Evolutionary conservation across 1,284 basidiomycete species (phyloP), one percentile per base, ranked within the genome.

Genomic region (Trametes hirsuta): DNA sequence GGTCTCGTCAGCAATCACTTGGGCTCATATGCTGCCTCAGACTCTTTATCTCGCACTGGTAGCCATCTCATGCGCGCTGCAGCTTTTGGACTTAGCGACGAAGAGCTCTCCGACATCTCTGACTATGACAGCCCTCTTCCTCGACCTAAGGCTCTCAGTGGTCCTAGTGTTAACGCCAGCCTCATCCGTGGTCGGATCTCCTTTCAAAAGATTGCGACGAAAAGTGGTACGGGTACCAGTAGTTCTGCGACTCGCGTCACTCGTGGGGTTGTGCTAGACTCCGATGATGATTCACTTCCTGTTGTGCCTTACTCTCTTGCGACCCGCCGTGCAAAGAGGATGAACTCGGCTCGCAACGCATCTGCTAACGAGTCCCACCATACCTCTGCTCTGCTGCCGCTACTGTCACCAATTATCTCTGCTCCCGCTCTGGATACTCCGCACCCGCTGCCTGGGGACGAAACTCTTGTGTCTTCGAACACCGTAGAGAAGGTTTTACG

Each of bases 81-180:
- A 1, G 67, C 62, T 0, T 74, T 75, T 47, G 74, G 74, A 11
- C 58, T 67, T 15, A 70, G 67, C 48, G 70, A 73, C 50, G 71
- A 73, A 49, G 73, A 73, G n/a, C 67, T 74, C 5, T 74, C 74
- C 41, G 72, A 74, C 4, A 61, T 72, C 25, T 72, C 72, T 47
- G 72, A 73, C 21, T 53, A 59, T 37, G 70, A 64, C 12, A 59
- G 54, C 10, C 59, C 60, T 37, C 22, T 47, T 10, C 46, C 55
- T 21, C 53, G 30, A 15, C 53, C 63, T 6, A 59, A 40, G 40
- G 36, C 34, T 34, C 37, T 65, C 14, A 47, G 42, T 12, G 58
- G 58, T 12, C 47, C 44, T 15, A 50, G 46, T 9, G 59, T 47
- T 22, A 56, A 48, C 22, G 34, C 24, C 15, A 58, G 53, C 22